Percentiles rank a stretch among this genome's conserved stretches.
These are phyloP conservation scores for Heliamphora exappendiculata DNA, from an alignment of 148 eudicot genomes.

Conservation along the genomic window DNA sequence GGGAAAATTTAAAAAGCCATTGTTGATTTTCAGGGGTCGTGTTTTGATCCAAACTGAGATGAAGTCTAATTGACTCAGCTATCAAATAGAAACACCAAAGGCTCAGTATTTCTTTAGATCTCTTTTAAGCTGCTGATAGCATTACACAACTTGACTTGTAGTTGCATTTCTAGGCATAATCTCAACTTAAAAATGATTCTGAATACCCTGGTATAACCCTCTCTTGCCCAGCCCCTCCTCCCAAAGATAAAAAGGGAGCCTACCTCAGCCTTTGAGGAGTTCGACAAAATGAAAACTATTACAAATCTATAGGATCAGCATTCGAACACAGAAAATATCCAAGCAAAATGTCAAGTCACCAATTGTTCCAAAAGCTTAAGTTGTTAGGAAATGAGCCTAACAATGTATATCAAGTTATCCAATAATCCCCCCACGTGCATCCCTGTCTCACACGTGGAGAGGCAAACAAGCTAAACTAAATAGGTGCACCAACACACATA, in stretches of 20 bases:
- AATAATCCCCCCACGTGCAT: too few species aligned
- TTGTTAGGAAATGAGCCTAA: too few species aligned
- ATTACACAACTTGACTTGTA: background rate
- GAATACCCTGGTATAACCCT: too few species aligned
- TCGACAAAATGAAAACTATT: background rate
- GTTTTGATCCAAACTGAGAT: background rate
- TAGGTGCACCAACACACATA: too few species aligned
- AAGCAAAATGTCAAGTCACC: background rate
- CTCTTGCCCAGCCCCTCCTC: too few species aligned
- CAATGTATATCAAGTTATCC: too few species aligned
- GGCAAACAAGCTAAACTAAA: too few species aligned
- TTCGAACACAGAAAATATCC: background rate
- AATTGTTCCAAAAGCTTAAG: too few species aligned
- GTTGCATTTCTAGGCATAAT: too few species aligned
- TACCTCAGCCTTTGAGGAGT: background rate
- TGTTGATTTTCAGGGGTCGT: too few species aligned
- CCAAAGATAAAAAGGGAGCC: background rate
- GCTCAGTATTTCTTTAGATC: conserved; percentile 2
- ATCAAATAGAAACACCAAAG: background rate
- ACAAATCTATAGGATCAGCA: background rate
- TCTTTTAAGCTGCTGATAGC: background rate
- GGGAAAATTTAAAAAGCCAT: background rate
- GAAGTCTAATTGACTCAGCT: background rate
- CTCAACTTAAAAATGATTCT: too few species aligned
- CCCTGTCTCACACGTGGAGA: too few species aligned